Percentiles rank a stretch among this genome's conserved stretches.
These are phyloP conservation scores for Daedaleopsis nitida DNA, from an alignment of 768 basidiomycete genomes.

Conservation along the genomic window DNA sequence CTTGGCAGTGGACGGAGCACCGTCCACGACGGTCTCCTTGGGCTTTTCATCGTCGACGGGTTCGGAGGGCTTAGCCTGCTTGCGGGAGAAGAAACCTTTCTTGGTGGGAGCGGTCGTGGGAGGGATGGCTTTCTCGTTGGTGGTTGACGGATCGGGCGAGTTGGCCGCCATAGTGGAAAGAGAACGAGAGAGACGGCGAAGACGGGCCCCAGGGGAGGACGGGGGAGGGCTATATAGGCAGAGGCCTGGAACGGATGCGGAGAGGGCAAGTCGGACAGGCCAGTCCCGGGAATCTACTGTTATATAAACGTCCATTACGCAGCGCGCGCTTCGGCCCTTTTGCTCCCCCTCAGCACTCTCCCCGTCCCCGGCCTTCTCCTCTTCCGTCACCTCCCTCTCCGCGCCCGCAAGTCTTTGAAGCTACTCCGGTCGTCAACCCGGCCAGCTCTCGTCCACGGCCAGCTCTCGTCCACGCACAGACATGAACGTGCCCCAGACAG, in stretches of 20 bases:
- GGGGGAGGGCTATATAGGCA: background rate
- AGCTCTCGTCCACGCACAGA: no score
- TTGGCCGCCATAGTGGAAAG: slow-evolving; percentile 21
- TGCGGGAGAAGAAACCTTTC: slow-evolving; percentile 18
- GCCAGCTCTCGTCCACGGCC: no score
- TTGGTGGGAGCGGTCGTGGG: slow-evolving; percentile 1
- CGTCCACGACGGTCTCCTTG: slow-evolving; percentile 5
- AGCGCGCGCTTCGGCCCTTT: no score
- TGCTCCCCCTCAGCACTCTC: no score
- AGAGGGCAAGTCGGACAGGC: slow-evolving; percentile 1
- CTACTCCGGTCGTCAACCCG: no score
- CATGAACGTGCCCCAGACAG: no score
- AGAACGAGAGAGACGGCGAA: background rate
- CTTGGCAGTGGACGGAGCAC: background rate
- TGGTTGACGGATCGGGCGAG: slow-evolving; percentile 4
- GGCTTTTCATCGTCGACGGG: slow-evolving; percentile 15
- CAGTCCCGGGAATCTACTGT: background rate
- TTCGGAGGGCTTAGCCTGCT: background rate
- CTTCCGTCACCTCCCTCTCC: no score
- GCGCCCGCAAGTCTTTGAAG: no score
- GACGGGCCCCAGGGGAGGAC: background rate
- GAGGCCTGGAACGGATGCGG: background rate
- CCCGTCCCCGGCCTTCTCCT: no score
- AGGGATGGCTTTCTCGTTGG: slow-evolving; percentile 15
- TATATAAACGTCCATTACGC: slow-evolving; percentile 3